These are phyloP conservation scores for Chlorella sp. DNA, from an alignment of 139 green algal species.

Conservation along the genomic window DNA sequence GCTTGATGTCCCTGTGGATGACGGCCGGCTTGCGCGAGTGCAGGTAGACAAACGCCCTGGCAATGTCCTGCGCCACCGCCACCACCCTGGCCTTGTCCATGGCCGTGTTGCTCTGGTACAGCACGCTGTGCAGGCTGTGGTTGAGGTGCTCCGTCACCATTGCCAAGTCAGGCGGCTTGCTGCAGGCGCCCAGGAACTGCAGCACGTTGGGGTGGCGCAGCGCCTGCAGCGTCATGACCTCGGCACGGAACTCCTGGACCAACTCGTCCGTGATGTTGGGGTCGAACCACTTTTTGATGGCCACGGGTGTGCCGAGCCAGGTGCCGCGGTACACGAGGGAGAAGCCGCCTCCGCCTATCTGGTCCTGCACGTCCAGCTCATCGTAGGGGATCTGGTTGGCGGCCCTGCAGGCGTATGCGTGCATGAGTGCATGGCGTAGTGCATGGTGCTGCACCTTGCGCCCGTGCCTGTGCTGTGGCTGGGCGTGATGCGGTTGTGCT, in stretches of 20 bases:
- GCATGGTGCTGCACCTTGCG: no score
- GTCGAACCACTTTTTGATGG: conserved; percentile 70
- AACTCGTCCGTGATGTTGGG: conserved; percentile 39
- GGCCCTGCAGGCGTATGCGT: conserved; percentile 8
- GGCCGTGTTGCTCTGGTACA: conserved; percentile 29
- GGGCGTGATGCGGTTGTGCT: no score
- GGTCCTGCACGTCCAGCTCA: conserved; percentile 51
- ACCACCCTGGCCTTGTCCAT: neutral
- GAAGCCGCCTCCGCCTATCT: conserved; percentile 55
- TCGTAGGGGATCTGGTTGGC: conserved; percentile 42
- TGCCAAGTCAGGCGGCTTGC: conserved; percentile 43
- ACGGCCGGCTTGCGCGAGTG: conserved; percentile 42
- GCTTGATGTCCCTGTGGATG: conserved; percentile 79
- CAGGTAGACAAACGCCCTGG: conserved; percentile 49
- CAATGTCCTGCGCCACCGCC: conserved; percentile 14
- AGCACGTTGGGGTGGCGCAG: conserved; percentile 62
- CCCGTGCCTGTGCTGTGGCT: no score
- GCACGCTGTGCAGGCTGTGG: conserved; percentile 43
- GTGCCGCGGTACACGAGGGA: conserved; percentile 54
- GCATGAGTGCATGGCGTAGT: neutral
- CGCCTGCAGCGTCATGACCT: conserved; percentile 53
- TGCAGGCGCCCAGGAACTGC: conserved; percentile 56
- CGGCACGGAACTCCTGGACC: conserved; percentile 53
- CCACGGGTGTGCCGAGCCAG: conserved; percentile 55
- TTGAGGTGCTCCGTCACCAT: conserved; percentile 65